A percentile compares a stretch with the other conserved stretches of the same genome.
These are phyloP conservation scores for Thecaphora thlaspeos DNA, from an alignment of 1,284 basidiomycete species.

Conservation along the genomic window DNA sequence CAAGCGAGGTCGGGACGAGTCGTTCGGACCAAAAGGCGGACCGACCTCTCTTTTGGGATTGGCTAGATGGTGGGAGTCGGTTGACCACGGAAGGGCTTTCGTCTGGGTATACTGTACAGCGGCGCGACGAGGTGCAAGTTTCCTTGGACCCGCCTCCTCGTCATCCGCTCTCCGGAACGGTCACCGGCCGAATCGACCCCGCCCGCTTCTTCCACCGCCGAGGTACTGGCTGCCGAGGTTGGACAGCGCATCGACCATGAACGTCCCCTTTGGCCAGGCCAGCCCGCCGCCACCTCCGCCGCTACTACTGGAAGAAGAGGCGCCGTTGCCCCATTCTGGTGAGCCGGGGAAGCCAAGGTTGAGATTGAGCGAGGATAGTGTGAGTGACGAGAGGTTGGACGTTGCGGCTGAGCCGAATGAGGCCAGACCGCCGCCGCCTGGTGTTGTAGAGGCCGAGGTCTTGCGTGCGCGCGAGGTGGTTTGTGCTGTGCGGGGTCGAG, in stretches of 20 bases:
- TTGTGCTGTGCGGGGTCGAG: conserved; percentile 2
- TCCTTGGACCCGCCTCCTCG: too few relatives aligned
- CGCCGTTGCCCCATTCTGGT: not conserved
- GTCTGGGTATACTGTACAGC: too few relatives aligned
- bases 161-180: too few relatives aligned
- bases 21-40: too few relatives aligned
- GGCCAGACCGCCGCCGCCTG: conserved; percentile 4
- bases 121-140: too few relatives aligned
- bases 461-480: conserved; percentile 25
- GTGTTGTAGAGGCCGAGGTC: conserved; percentile 7
- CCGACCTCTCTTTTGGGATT: too few relatives aligned
- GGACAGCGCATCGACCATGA: conserved; percentile 31
- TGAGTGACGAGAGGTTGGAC: not conserved
- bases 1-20: too few relatives aligned
- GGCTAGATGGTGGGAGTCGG: too few relatives aligned
- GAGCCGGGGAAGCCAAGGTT: conserved; percentile 1
- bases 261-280: conserved; percentile 31
- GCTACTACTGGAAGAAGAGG: not conserved
- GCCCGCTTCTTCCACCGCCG: not conserved
- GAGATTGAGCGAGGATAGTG: not conserved
- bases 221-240: conserved; percentile 33
- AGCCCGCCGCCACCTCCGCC: conserved; percentile 3
- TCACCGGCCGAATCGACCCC: not conserved
- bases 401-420: not conserved
- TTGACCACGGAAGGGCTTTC: too few relatives aligned